Percentiles rank a stretch among this genome's conserved stretches.
phyloP scores from a whole-genome alignment of 2,329 filamentous ascomycete species.

The Colletotrichum cereale region DNA sequence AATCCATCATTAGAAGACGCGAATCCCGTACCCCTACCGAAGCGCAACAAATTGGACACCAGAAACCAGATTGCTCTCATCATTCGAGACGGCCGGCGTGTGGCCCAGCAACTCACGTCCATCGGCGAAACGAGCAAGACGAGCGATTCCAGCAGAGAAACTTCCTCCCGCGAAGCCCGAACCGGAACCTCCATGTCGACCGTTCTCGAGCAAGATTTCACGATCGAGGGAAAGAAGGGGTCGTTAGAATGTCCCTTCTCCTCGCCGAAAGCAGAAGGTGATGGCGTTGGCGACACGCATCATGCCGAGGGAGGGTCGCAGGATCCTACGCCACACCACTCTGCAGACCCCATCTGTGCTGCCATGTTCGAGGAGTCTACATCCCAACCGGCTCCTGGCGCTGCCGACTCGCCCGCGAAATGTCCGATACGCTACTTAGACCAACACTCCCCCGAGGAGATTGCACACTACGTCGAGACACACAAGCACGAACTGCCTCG shows the following conservation, averaged over 20 bases:
- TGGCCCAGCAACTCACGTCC: constrained; percentile 65
- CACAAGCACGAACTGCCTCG: constrained; percentile 96
- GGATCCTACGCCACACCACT: constrained; percentile 62
- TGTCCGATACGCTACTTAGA: constrained; percentile 95
- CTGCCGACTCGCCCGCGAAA: constrained; percentile 68
- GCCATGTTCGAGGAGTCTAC: constrained; percentile 72
- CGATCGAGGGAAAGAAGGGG: constrained; percentile 84
- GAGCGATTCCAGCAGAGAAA: constrained; percentile 62
- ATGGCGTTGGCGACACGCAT: constrained; percentile 14
- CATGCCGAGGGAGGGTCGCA: constrained; percentile 26
- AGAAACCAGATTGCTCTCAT: constrained; percentile 72
- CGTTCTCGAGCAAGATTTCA: constrained; percentile 89
- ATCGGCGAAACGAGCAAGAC: constrained; percentile 65
- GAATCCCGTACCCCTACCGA: constrained; percentile 66
- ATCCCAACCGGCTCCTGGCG: constrained; percentile 64
- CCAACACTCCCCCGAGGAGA: constrained; percentile 91
- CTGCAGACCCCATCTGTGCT: constrained; percentile 72
- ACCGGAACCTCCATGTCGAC: constrained; percentile 70
- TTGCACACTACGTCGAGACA: constrained; percentile 92
- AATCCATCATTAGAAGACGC: constrained; percentile 62
- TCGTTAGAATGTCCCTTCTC: constrained; percentile 85
- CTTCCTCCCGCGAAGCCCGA: constrained; percentile 58
- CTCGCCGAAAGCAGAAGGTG: constrained; percentile 47
- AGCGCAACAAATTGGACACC: constrained; percentile 58
- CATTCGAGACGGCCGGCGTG: constrained; percentile 73